Evolutionary conservation across 805 yeast genomes (phyloP), one percentile per base, ranked within the genome.

Genomic region (Metschnikowia aberdeeniae): DNA sequence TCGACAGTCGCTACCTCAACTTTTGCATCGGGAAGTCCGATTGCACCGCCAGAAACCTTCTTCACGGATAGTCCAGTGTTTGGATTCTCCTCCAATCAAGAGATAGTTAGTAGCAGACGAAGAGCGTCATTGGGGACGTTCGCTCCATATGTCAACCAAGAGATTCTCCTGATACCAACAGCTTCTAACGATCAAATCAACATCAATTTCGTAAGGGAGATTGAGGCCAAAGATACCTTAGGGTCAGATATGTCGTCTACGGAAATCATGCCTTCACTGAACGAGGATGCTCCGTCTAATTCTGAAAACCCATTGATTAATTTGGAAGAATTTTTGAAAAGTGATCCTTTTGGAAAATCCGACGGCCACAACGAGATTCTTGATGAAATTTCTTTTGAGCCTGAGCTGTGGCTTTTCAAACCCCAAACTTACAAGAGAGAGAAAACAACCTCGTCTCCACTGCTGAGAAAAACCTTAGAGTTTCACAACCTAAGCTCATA

Each of bases 1-100:
- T 31, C 35, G 13, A 39, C 35, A 10, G 42, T 31, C 35, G 42
- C 42, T 39, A 39, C 30, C 20, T 39, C 42, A 20, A 31, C 42
- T 20, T 39, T 39, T 39, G 42, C 35, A n/a, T 31, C 35, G 30
- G 35, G 30, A 9, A 39, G 42, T 24, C 42, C 42, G n/a, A 30
- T 31, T 30, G 13, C 31, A 12, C 35, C 35, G 7, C 42, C n/a
- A 12, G 42, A 31, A 13, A 13, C 27, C 6, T 22, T 13, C 17
- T 24, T 31, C 12, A 24, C 28, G 9, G 42, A 39, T 7, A 31
- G 42, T 14, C 42, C 42, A 6, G 29, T 22, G 12, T 24, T 29
- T 13, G 17, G 27, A 8, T 37, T 37, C 13, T 29, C 40, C 11
- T 37, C 29, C 8, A n/a, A 29, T 29, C 29, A 28, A 9, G 40